phyloP scores from a whole-genome alignment of 2,329 filamentous ascomycete species.

The Fusarium sp. region DNA sequence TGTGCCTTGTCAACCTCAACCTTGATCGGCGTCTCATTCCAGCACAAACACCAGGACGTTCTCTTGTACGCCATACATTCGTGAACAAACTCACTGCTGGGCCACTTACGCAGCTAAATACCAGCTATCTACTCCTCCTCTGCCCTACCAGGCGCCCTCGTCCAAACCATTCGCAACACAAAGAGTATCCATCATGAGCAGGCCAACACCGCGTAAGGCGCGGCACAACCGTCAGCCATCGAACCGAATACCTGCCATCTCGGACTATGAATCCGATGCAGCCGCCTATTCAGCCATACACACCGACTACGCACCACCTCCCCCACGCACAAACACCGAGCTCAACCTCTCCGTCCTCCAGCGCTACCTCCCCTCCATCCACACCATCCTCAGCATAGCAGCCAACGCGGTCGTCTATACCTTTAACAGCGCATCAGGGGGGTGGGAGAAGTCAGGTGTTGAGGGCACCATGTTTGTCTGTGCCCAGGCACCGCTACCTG shows the following conservation, averaged over 20 bases:
- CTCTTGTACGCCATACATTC: neutral
- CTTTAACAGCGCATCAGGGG: constrained; percentile 72
- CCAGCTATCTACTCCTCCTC: neutral
- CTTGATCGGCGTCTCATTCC: neutral
- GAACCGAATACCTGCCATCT: constrained; percentile 55
- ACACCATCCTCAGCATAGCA: constrained; percentile 80
- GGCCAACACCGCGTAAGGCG: constrained; percentile 55
- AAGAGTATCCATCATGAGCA: constrained; percentile 55
- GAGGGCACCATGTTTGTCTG: constrained; percentile 94
- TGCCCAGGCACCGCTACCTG: constrained; percentile 63
- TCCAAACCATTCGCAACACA: constrained; percentile 10
- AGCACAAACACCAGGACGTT: neutral
- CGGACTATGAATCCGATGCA: constrained; percentile 77
- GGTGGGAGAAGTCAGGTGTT: constrained; percentile 87
- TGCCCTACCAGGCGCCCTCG: neutral
- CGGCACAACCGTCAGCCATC: constrained; percentile 57
- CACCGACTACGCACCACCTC: constrained; percentile 57
- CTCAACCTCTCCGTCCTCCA: constrained; percentile 88
- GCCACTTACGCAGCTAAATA: neutral
- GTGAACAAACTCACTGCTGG: neutral
- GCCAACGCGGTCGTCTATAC: constrained; percentile 89
- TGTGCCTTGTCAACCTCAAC: constrained; percentile 31
- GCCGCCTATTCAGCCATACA: constrained; percentile 52
- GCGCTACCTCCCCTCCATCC: constrained; percentile 82
- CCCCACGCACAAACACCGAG: constrained; percentile 80